phyloP scores from a whole-genome alignment of 208 protist species.

The Herpetomonas tarakana region DNA sequence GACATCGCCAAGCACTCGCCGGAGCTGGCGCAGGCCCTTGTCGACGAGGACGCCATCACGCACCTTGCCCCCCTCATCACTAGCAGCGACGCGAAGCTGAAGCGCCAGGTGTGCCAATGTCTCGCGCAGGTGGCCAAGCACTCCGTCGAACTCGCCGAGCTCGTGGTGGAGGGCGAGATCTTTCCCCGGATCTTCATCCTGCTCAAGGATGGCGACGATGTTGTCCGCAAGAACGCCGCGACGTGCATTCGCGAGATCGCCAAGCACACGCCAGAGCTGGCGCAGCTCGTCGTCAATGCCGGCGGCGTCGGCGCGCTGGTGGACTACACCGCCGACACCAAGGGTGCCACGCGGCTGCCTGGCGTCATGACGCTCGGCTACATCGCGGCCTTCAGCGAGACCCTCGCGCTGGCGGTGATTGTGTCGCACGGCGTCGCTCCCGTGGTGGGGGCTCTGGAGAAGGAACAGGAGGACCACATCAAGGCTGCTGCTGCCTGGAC shows the following conservation, averaged over 20 bases:
- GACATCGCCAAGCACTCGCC: slow-evolving; percentile 96
- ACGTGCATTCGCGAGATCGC: slow-evolving; percentile 97
- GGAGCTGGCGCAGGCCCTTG: slow-evolving; percentile 95
- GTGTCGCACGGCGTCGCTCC: slow-evolving; percentile 92
- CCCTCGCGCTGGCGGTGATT: slow-evolving; percentile 96
- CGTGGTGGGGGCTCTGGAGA: slow-evolving; percentile 90
- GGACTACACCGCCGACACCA: slow-evolving; percentile 95
- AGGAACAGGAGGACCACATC: slow-evolving; percentile 95
- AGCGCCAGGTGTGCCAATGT: slow-evolving; percentile 94
- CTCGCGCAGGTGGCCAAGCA: slow-evolving; percentile 98
- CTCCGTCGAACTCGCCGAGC: slow-evolving; percentile 97
- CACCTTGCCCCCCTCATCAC: slow-evolving; percentile 97
- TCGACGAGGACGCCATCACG: slow-evolving; percentile 95
- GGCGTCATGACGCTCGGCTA: slow-evolving; percentile 99
- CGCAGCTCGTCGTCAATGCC: slow-evolving; percentile 97
- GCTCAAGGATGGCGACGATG: slow-evolving; percentile 95
- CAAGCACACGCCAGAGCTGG: slow-evolving; percentile 98
- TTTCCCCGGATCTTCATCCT: slow-evolving; percentile 96
- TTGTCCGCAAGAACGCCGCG: slow-evolving; percentile 96
- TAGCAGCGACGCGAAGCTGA: slow-evolving; percentile 94
- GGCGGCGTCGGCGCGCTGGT: slow-evolving; percentile 97
- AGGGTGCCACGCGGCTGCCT: slow-evolving; percentile 91
- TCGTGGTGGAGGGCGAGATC: slow-evolving; percentile 98
- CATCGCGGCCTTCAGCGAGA: slow-evolving; percentile 97
- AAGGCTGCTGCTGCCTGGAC: slow-evolving; percentile 93